Conservation (phyloP, 192 early-diverging fungal species). For the Gigaspora rosea region DNA sequence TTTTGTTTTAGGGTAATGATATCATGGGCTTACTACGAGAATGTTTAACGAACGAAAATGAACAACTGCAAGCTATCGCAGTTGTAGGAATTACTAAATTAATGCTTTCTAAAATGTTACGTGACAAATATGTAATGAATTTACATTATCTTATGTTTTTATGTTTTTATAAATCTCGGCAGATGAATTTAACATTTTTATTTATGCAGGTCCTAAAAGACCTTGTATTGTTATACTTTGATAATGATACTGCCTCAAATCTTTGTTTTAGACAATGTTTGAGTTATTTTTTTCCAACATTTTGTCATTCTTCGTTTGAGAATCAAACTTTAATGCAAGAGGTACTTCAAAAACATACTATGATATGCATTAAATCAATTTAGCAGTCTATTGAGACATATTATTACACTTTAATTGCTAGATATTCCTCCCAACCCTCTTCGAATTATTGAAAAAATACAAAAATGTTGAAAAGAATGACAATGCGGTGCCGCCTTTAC, state of each 20-base stretch:
- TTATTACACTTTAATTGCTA: constrained; percentile 41
- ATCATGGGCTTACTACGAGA: too few relatives aligned
- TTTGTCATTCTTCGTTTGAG: too few relatives aligned
- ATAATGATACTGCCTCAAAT: constrained; percentile 68
- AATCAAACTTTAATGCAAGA: too few relatives aligned
- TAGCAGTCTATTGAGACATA: neutral
- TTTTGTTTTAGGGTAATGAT: too few relatives aligned
- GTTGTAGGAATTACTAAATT: constrained; percentile 83
- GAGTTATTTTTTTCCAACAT: too few relatives aligned
- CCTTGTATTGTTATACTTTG: constrained; percentile 82
- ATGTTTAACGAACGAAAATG: too few relatives aligned
- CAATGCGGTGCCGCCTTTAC: constrained; percentile 55
- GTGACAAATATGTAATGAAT: too few relatives aligned
- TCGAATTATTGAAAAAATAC: constrained; percentile 37
- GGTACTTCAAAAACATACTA: constrained; percentile 76
- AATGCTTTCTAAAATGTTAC: too few relatives aligned
- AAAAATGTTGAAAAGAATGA: constrained; percentile 42
- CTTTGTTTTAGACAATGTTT: too few relatives aligned
- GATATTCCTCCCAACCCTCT: too few relatives aligned
- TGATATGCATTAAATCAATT: constrained; percentile 69
- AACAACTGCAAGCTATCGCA: too few relatives aligned
- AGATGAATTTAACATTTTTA: neutral
- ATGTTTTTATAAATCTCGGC: neutral
- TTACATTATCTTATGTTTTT: neutral
- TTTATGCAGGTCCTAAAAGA: constrained; percentile 62